Conservation (phyloP, 2,329 filamentous ascomycete species). For the Curvularia hawaiiensis region DNA sequence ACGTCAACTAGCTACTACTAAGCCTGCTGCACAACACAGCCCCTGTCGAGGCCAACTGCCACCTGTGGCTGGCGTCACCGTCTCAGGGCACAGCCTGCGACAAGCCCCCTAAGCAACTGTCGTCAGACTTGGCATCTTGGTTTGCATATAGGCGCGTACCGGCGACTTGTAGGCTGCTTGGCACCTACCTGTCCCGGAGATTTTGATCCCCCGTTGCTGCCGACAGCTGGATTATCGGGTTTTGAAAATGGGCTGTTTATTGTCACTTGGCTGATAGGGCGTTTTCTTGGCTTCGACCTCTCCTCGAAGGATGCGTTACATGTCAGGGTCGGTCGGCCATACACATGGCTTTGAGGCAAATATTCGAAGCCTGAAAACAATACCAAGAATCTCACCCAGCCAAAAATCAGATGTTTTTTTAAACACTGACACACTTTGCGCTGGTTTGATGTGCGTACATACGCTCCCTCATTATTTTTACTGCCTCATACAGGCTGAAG, state of each 20-base stretch:
- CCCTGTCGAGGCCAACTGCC: background rate
- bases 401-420: background rate
- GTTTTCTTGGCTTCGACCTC: background rate
- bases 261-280: background rate
- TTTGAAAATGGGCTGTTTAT: background rate
- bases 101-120: slow-evolving; percentile 29
- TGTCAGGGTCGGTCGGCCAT: background rate
- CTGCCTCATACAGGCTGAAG: background rate
- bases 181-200: slow-evolving; percentile 13
- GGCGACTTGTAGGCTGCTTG: slow-evolving; percentile 10
- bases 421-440: slow-evolving; percentile 1
- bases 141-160: slow-evolving; percentile 18
- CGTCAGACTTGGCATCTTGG: slow-evolving; percentile 27
- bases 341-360: slow-evolving; percentile 7
- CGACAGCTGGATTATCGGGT: background rate
- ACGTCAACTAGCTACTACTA: background rate
- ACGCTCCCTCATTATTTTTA: too few relatives aligned
- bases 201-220: background rate
- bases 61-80: slow-evolving; percentile 1
- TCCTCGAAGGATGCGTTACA: background rate
- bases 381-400: background rate
- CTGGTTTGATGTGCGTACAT: background rate
- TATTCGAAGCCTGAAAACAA: slow-evolving; percentile 16
- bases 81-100: slow-evolving; percentile 4
- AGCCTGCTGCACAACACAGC: background rate